These are phyloP conservation scores for Xerocomus minutiporus DNA, from an alignment of 1,284 basidiomycete species.

Conservation along the genomic window DNA sequence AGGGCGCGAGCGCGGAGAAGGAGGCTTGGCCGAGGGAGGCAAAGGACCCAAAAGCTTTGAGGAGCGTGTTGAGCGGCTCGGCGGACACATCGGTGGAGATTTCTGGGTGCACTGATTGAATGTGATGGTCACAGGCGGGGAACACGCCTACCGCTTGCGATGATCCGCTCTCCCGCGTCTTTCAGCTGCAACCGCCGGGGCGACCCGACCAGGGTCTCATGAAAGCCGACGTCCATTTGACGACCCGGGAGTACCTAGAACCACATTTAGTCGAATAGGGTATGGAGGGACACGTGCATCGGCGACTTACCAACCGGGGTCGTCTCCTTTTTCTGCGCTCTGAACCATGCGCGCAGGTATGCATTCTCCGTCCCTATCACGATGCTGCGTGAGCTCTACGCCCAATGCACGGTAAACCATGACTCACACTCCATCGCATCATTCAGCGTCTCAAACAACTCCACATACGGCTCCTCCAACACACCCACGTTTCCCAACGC, in stretches of 20 bases:
- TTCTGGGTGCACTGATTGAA: neutral
- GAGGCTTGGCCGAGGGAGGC: too few relatives aligned
- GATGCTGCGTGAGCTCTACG: slow-evolving; percentile 12
- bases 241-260: slow-evolving; percentile 18
- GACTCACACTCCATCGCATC: slow-evolving; percentile 89
- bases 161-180: slow-evolving; percentile 44
- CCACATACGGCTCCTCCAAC: slow-evolving; percentile 72
- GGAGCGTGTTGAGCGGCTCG: too few relatives aligned
- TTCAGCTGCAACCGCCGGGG: too few relatives aligned
- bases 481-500: slow-evolving; percentile 75
- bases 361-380: slow-evolving; percentile 78
- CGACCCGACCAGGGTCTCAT: too few relatives aligned
- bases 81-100: too few relatives aligned
- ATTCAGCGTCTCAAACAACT: slow-evolving; percentile 80
- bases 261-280: neutral
- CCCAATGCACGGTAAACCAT: neutral
- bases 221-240: too few relatives aligned
- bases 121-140: too few relatives aligned
- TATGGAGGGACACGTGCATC: neutral
- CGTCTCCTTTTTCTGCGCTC: slow-evolving; percentile 53
- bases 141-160: too few relatives aligned
- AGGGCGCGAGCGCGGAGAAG: slow-evolving; percentile 36
- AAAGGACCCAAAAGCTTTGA: too few relatives aligned
- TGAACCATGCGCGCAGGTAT: slow-evolving; percentile 75
- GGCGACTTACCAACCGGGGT: slow-evolving; percentile 30